A percentile compares a stretch with the other conserved stretches of the same genome.
Conservation (phyloP, 306 rosid species). For the Quercus ilex region DNA sequence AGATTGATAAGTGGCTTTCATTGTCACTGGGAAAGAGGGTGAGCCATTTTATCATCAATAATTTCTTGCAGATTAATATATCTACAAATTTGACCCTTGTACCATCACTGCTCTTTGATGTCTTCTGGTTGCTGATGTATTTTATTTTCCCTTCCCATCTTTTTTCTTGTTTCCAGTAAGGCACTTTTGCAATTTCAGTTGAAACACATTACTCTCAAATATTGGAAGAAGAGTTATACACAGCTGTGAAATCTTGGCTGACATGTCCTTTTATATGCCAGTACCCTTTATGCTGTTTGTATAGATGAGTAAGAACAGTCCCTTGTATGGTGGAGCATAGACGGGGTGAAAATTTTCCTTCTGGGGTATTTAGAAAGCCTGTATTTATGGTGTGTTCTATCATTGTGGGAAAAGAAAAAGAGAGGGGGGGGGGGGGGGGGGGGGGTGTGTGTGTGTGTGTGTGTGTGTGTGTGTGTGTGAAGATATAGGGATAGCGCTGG, state of each 20-base stretch:
- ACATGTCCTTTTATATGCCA: neutral
- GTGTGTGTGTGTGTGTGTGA: neutral
- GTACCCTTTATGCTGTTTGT: neutral
- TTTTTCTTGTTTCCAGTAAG: neutral
- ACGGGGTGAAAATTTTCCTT: neutral
- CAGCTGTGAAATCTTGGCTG: neutral
- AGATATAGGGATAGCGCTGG: neutral
- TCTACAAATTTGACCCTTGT: constrained; percentile 5
- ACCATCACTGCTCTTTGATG: neutral
- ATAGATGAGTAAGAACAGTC: neutral
- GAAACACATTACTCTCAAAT: neutral
- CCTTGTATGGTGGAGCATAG: neutral
- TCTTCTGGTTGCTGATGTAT: neutral
- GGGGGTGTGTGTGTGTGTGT: neutral
- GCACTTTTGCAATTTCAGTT: neutral
- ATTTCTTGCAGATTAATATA: neutral
- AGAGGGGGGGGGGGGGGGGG: neutral
- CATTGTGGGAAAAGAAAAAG: too few species aligned
- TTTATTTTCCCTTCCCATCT: neutral
- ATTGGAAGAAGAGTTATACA: neutral
- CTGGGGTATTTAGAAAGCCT: too few species aligned
- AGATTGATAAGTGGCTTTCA: constrained; percentile 83
- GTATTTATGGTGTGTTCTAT: too few species aligned
- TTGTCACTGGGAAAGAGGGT: constrained; percentile 89
- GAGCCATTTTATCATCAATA: constrained; percentile 22